Conservation (phyloP, 768 basidiomycete genomes). For the Mycena pura region DNA sequence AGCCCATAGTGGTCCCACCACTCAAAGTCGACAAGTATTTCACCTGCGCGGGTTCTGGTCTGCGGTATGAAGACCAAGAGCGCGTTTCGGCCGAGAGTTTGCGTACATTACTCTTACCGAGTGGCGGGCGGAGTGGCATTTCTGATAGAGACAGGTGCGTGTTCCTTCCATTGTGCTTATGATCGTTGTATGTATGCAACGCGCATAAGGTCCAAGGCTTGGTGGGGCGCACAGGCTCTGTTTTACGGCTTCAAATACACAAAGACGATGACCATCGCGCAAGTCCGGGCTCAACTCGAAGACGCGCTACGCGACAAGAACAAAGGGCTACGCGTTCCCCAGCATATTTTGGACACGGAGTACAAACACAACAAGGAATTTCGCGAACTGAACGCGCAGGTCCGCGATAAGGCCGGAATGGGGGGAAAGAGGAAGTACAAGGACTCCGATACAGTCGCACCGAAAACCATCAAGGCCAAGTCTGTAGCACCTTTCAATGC, state of each 20-base stretch:
- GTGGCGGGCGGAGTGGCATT: slow-evolving; percentile 20
- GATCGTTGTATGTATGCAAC: no score
- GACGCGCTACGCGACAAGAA: slow-evolving; percentile 24
- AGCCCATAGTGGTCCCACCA: slow-evolving; percentile 24
- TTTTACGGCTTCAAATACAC: slow-evolving; percentile 23
- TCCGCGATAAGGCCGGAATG: slow-evolving; percentile 24
- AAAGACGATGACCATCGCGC: slow-evolving; percentile 19
- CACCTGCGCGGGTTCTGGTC: slow-evolving; percentile 18
- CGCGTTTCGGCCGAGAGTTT: slow-evolving; percentile 22
- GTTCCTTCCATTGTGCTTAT: no score
- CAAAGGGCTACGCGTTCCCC: slow-evolving; percentile 18
- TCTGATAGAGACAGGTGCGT: slow-evolving; percentile 22
- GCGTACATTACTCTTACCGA: slow-evolving; percentile 15
- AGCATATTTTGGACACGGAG: slow-evolving; percentile 25
- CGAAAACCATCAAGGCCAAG: slow-evolving; percentile 16
- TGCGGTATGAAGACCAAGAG: slow-evolving; percentile 23
- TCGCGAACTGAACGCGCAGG: slow-evolving; percentile 26
- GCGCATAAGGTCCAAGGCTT: slow-evolving; percentile 23
- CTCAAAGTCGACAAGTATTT: slow-evolving; percentile 20
- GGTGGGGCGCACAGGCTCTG: slow-evolving; percentile 26
- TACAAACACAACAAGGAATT: slow-evolving; percentile 24
- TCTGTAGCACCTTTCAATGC: neutral
- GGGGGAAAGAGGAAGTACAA: slow-evolving; percentile 17
- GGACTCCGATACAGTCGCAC: slow-evolving; percentile 5
- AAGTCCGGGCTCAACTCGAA: slow-evolving; percentile 21